Evolutionary conservation across 169 alveolate species (phyloP).

Genomic region (Eimeria tenella): DNA sequence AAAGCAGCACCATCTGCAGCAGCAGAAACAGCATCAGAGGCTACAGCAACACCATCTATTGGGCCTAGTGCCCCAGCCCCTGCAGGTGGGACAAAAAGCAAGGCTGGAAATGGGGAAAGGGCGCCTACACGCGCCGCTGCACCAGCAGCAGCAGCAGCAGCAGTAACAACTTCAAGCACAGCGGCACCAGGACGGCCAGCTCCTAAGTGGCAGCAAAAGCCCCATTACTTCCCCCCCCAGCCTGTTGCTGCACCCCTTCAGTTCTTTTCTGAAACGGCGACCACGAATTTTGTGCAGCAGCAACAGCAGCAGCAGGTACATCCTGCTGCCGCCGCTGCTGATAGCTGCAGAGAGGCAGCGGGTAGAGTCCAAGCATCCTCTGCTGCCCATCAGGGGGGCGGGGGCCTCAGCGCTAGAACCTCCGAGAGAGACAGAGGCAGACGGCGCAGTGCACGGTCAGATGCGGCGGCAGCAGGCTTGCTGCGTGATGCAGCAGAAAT

Average conservation of each 20-base stretch:
- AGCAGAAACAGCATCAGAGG: constrained; percentile 30
- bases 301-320: not conserved
- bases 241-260: not conserved
- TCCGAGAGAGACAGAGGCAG: not conserved
- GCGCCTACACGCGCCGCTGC: constrained; percentile 1
- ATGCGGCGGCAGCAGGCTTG: constrained; percentile 56
- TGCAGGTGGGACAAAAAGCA: not conserved
- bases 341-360: not conserved
- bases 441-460: constrained; percentile 34
- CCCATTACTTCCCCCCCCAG: not conserved
- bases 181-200: not conserved
- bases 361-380: not conserved
- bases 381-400: not conserved
- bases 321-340: constrained; percentile 32
- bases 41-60: constrained; percentile 17
- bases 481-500: constrained; percentile 5
- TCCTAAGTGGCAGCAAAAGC: constrained; percentile 32
- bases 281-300: too few relatives aligned
- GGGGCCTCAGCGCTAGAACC: not conserved
- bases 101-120: not conserved
- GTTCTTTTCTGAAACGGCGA: not conserved
- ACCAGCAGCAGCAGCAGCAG: constrained; percentile 23
- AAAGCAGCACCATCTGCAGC: constrained; percentile 16
- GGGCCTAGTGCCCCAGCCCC: not conserved
- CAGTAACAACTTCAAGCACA: constrained; percentile 14